Evolutionary conservation across 2,329 filamentous ascomycete species (phyloP).

Genomic region (Beauveria medogensis): DNA sequence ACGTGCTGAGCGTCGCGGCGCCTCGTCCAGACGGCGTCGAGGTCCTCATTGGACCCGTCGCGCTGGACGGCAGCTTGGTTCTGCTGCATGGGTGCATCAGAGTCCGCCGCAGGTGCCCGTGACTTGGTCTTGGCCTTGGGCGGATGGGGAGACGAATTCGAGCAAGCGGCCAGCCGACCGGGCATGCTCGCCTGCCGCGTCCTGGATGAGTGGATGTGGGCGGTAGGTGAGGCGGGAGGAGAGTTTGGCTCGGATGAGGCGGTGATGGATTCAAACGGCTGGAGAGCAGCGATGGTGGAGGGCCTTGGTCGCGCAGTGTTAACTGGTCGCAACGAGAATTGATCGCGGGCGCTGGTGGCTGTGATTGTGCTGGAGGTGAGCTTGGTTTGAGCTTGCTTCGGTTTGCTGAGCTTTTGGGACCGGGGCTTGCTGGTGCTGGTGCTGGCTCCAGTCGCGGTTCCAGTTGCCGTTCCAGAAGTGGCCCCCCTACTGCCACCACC

Average conservation of each 20-base stretch:
- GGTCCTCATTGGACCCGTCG: constrained; percentile 17
- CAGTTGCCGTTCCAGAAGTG: constrained; percentile 8
- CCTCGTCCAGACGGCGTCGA: constrained; percentile 26
- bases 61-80: constrained; percentile 14
- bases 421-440: constrained; percentile 7
- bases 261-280: not conserved
- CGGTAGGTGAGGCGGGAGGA: constrained; percentile 19
- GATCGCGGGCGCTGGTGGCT: constrained; percentile 1
- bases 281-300: not conserved
- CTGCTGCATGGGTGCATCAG: constrained; percentile 7
- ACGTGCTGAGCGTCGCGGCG: constrained; percentile 30
- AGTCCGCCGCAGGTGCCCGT: not conserved
- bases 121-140: constrained; percentile 19
- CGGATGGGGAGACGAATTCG: constrained; percentile 26
- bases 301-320: constrained; percentile 31
- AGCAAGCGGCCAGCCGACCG: constrained; percentile 26
- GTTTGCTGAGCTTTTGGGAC: not conserved
- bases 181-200: constrained; percentile 30
- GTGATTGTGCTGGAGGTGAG: not conserved
- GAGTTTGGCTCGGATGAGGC: constrained; percentile 27
- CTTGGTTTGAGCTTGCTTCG: not conserved
- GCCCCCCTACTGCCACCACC: constrained; percentile 3
- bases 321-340: constrained; percentile 26
- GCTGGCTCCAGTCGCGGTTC: constrained; percentile 8
- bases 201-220: constrained; percentile 6